These are phyloP conservation scores for Cyclocybe cylindracea DNA, from an alignment of 768 basidiomycete genomes.

Conservation along the genomic window DNA sequence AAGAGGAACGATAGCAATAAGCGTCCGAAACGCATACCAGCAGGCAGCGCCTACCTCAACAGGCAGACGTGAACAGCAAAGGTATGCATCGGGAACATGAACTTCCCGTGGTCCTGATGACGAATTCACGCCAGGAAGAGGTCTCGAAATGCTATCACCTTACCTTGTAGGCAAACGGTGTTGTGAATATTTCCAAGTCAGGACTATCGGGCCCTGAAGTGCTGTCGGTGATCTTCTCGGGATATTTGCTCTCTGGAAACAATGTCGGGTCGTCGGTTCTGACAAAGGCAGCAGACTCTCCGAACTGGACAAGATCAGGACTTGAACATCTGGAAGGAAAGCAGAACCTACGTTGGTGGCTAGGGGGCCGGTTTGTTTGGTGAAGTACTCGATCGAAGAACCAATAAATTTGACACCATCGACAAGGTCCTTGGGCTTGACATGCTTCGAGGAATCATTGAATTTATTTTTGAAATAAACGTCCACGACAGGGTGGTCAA, in stretches of 20 bases:
- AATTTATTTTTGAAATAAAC: constrained; percentile 55
- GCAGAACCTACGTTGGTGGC: constrained; percentile 49
- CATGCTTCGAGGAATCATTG: constrained; percentile 40
- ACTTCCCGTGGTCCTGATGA: constrained; percentile 35
- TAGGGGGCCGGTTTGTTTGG: constrained; percentile 49
- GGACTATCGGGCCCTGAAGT: constrained; percentile 47
- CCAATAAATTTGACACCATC: constrained; percentile 28
- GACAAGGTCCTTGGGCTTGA: constrained; percentile 31
- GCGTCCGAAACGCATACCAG: neutral
- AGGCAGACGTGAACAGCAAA: constrained; percentile 43
- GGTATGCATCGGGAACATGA: constrained; percentile 36
- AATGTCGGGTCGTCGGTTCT: constrained; percentile 53
- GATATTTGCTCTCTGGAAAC: constrained; percentile 40
- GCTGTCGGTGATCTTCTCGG: constrained; percentile 40
- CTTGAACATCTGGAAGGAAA: neutral
- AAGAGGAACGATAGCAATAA: neutral
- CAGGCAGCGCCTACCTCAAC: constrained; percentile 30
- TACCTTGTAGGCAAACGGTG: constrained; percentile 44
- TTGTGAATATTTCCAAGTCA: constrained; percentile 49
- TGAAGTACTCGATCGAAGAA: constrained; percentile 41
- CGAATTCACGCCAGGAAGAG: neutral
- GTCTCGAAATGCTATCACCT: neutral
- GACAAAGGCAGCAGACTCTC: constrained; percentile 60
- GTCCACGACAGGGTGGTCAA: constrained; percentile 69
- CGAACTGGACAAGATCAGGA: constrained; percentile 32